Conservation (phyloP, 768 basidiomycete genomes). For the Xanthoconium stramineum region DNA sequence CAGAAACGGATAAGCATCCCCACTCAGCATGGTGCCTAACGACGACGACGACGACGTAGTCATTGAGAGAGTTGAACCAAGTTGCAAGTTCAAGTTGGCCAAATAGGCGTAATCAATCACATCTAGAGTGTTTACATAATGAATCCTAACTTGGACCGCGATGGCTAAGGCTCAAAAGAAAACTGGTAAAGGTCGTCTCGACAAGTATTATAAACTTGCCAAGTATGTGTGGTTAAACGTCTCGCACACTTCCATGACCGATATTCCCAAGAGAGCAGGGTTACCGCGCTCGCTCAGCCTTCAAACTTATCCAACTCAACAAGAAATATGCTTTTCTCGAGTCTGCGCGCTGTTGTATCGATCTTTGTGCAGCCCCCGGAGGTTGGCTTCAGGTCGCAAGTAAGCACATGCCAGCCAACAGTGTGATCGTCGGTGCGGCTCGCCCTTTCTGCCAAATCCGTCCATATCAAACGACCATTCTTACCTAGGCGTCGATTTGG, state of each 20-base stretch:
- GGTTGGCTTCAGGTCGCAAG: conserved; percentile 99
- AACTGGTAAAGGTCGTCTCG: conserved; percentile 92
- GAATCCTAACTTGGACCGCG: neutral
- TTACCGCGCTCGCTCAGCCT: conserved; percentile 97
- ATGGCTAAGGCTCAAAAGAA: conserved; percentile 91
- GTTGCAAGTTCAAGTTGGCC: neutral
- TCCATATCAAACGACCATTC: conserved; percentile 8
- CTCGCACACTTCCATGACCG: conserved; percentile 4
- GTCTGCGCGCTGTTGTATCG: conserved; percentile 87
- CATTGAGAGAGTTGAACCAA: conserved; percentile 14
- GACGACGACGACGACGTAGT: conserved; percentile 29
- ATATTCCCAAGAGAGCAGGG: conserved; percentile 81
- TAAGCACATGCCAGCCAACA: conserved; percentile 95
- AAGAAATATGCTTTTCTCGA: conserved; percentile 95
- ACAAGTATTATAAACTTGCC: conserved; percentile 97
- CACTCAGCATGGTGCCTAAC: conserved; percentile 13
- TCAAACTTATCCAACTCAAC: conserved; percentile 98
- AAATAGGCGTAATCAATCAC: conserved; percentile 18
- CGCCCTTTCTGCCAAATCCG: conserved; percentile 5
- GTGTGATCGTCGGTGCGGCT: conserved; percentile 79
- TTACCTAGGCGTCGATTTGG: conserved; percentile 82
- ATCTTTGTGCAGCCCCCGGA: conserved; percentile 97
- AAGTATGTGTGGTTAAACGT: conserved; percentile 46
- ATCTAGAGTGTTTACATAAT: no score
- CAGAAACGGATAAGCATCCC: conserved; percentile 24